Conservation (phyloP, 805 yeast species). For the Candida lessepsii region DNA sequence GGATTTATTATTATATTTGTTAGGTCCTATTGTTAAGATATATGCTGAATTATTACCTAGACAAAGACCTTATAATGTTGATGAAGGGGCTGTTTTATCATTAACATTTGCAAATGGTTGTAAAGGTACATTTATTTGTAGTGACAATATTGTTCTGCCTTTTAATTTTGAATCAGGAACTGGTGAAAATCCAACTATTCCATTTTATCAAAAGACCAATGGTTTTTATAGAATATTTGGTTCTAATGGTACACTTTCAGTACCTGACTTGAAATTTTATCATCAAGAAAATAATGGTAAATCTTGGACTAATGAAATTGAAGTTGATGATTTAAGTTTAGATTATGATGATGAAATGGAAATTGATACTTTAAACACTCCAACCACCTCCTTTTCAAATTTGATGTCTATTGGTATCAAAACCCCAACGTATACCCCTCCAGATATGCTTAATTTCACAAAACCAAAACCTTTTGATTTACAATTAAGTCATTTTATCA, state of each 20-base stretch:
- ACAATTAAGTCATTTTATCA: constrained; percentile 38
- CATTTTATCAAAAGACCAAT: constrained; percentile 25
- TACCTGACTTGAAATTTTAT: constrained; percentile 40
- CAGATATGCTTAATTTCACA: constrained; percentile 1
- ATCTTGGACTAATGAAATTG: constrained; percentile 27
- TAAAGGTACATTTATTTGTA: constrained; percentile 41
- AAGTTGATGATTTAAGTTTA: constrained; percentile 5
- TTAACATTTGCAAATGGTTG: constrained; percentile 37
- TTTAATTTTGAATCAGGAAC: constrained; percentile 42
- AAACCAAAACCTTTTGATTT: constrained; percentile 32
- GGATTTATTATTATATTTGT: constrained; percentile 38
- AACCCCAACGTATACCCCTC: constrained; percentile 13
- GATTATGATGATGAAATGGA: constrained; percentile 3
- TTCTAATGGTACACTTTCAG: constrained; percentile 36
- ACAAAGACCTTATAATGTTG: constrained; percentile 32
- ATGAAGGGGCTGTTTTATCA: constrained; percentile 44
- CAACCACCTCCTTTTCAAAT: constrained; percentile 20
- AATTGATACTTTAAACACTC: constrained; percentile 22
- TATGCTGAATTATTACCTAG: constrained; percentile 37
- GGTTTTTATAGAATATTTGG: constrained; percentile 43
- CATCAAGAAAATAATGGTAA: constrained; percentile 25
- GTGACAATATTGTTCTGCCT: constrained; percentile 42
- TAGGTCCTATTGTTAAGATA: constrained; percentile 39
- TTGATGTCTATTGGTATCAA: constrained; percentile 6
- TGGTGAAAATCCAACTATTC: constrained; percentile 44